phyloP scores from a whole-genome alignment of 306 rosid genomes.

The Lathyrus sativus region DNA sequence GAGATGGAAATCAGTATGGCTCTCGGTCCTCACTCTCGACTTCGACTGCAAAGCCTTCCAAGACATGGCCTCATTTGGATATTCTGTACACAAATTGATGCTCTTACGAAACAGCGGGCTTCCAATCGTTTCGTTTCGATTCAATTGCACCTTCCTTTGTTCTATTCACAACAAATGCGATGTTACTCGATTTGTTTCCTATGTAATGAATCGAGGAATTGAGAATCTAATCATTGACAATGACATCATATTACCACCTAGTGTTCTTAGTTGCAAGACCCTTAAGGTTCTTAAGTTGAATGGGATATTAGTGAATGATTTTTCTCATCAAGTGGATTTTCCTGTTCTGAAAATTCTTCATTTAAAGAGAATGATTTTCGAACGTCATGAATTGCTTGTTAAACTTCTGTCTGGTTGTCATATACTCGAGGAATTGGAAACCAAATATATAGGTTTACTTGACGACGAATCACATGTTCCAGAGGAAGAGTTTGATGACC shows the following conservation, averaged over 20 bases:
- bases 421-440: not conserved
- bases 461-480: not conserved
- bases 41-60: not conserved
- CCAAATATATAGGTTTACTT: not conserved
- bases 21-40: not conserved
- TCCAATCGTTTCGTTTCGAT: not conserved
- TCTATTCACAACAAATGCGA: fast-evolving
- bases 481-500: not conserved
- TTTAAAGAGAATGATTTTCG: not conserved
- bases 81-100: not conserved
- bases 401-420: not conserved
- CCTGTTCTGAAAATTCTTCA: not conserved
- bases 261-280: not conserved
- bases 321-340: not conserved
- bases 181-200: not conserved
- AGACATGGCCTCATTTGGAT: not conserved
- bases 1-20: conserved; percentile 41
- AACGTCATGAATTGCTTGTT: not conserved
- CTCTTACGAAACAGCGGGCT: not conserved
- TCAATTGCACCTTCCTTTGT: not conserved
- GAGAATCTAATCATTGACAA: not conserved
- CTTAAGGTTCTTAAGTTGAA: conserved; percentile 6
- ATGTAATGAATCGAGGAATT: not conserved
- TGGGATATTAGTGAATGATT: not conserved
- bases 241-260: not conserved